Evolutionary conservation across 352 stramenopile species (phyloP).

Genomic region (Globisporangium viniferum): DNA sequence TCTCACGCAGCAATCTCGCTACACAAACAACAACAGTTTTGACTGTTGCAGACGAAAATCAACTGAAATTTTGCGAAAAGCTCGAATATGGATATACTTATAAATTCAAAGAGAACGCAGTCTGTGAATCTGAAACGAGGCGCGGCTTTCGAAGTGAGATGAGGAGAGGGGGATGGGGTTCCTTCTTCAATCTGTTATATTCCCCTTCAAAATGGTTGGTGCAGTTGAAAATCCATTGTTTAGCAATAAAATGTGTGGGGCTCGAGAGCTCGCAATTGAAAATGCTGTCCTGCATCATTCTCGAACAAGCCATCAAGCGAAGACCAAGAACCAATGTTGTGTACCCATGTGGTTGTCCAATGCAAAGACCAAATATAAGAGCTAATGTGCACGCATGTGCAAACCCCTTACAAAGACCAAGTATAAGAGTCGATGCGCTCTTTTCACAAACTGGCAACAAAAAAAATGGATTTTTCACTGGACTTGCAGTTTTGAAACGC

Average conservation of each 20-base stretch:
- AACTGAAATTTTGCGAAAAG: background rate
- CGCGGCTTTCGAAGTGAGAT: background rate
- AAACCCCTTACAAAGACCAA: no score
- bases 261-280: no score
- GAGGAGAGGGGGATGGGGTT: background rate
- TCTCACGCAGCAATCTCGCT: background rate
- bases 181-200: conserved; percentile 1
- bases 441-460: no score
- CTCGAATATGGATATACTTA: background rate
- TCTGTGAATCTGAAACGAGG: background rate
- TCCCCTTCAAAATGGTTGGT: background rate
- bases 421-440: no score
- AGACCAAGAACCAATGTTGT: no score
- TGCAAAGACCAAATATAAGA: no score
- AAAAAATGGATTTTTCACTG: background rate
- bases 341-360: no score
- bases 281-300: no score
- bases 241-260: no score
- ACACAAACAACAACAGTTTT: background rate
- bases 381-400: no score
- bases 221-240: background rate
- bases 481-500: background rate
- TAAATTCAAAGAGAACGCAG: background rate
- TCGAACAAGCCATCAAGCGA: no score
- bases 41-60: background rate